Percentiles rank a stretch among this genome's conserved stretches.
These are phyloP conservation scores for Chloranthus sessilifolius DNA, from an alignment of 164 flowering plant genomes.

Conservation along the genomic window DNA sequence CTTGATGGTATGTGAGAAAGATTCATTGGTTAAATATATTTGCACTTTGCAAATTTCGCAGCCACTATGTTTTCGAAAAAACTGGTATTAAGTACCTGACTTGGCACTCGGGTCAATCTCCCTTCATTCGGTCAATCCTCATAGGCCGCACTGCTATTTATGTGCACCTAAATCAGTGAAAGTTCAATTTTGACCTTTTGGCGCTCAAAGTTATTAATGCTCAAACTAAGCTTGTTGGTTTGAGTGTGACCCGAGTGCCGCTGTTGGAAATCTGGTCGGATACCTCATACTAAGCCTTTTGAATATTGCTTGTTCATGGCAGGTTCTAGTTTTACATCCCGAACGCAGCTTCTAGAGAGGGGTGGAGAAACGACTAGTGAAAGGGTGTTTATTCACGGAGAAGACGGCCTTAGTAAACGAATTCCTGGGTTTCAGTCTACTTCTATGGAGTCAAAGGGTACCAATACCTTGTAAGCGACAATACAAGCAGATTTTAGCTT, in stretches of 20 bases:
- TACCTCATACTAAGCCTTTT: background rate
- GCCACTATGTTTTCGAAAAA: background rate
- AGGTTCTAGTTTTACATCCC: slow-evolving; percentile 20
- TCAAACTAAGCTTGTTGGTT: no score
- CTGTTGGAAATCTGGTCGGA: background rate
- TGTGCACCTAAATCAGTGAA: no score
- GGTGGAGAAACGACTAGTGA: background rate
- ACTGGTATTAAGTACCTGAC: no score
- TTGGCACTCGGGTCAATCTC: no score
- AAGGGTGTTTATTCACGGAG: slow-evolving; percentile 9
- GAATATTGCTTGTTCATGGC: slow-evolving; percentile 3
- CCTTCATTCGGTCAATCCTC: no score
- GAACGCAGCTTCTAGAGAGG: background rate
- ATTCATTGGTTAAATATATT: no score
- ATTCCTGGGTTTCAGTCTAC: slow-evolving; percentile 10
- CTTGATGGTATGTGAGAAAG: slow-evolving; percentile 35
- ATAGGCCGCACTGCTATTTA: no score
- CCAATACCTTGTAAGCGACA: slow-evolving; percentile 5
- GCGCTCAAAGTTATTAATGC: no score
- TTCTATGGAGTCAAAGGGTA: slow-evolving; percentile 11
- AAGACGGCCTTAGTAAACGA: slow-evolving; percentile 9
- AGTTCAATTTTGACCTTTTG: no score
- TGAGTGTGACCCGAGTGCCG: no score
- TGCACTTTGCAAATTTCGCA: background rate
- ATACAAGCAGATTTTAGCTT: slow-evolving; percentile 14